These are phyloP conservation scores for Epichloe gansuensis DNA, from an alignment of 2,329 filamentous ascomycete species.

Conservation along the genomic window DNA sequence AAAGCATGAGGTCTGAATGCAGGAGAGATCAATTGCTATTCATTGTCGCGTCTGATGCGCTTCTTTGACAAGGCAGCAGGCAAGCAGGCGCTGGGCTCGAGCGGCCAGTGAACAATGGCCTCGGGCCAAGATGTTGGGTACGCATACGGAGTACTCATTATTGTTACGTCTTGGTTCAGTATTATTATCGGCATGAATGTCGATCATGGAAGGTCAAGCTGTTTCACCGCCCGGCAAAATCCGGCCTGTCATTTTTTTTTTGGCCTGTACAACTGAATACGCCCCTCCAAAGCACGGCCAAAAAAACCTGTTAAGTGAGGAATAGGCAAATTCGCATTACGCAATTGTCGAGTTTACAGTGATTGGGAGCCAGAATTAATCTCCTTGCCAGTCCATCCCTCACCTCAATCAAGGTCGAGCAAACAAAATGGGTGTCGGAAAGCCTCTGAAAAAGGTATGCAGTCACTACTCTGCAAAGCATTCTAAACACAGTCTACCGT, in stretches of 20 bases:
- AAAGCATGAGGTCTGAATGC: no score
- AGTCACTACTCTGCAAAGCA: neutral
- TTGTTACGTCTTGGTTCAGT: no score
- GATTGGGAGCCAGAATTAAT: neutral
- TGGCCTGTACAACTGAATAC: neutral
- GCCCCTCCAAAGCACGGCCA: neutral
- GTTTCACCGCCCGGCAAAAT: conserved; percentile 7
- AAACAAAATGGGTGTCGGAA: neutral
- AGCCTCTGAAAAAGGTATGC: conserved; percentile 1
- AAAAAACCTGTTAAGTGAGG: neutral
- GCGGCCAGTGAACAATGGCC: no score
- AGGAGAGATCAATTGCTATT: no score
- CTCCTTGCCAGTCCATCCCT: neutral
- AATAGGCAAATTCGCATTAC: neutral
- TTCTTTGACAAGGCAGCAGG: no score
- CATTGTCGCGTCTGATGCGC: no score
- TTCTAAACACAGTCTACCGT: no score
- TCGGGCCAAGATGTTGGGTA: no score
- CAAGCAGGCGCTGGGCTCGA: no score
- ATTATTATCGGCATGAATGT: no score
- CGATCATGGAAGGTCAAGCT: neutral
- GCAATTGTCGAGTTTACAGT: no score
- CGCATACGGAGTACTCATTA: no score
- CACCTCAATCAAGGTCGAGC: neutral
- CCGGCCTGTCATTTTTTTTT: neutral